phyloP scores from a whole-genome alignment of 2,329 filamentous ascomycete genomes.

The Verticillium albo-atrum region DNA sequence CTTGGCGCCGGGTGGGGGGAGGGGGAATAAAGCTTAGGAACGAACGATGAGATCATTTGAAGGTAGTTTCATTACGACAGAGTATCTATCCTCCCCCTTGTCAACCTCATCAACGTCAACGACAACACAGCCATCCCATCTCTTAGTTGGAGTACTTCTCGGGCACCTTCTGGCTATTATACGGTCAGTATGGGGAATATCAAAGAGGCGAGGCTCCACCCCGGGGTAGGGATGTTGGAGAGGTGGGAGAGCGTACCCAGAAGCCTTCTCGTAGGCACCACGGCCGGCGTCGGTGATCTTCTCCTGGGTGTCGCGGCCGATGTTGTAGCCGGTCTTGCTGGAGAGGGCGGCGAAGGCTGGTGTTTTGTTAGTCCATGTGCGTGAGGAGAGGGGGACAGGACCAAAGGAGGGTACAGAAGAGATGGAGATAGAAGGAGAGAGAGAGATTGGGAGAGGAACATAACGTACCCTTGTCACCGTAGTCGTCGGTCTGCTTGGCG shows the following conservation, averaged over 20 bases:
- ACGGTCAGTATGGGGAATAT: background rate
- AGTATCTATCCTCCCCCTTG: background rate
- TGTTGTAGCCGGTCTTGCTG: constrained; percentile 29
- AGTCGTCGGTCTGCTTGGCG: constrained; percentile 7
- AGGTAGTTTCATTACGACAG: background rate
- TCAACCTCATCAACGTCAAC: background rate
- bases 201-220: too few species aligned
- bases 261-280: constrained; percentile 26
- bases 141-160: constrained; percentile 30
- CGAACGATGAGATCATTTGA: background rate
- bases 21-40: too few species aligned
- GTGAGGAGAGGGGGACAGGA: too few species aligned
- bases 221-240: background rate
- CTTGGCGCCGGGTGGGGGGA: too few species aligned
- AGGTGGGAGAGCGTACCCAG: constrained; percentile 28
- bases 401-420: too few species aligned
- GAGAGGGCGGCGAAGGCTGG: constrained; percentile 22
- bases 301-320: constrained; percentile 28
- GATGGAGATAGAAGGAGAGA: too few species aligned
- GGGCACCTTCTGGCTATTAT: constrained; percentile 19
- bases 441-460: background rate
- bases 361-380: background rate
- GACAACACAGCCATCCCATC: background rate
- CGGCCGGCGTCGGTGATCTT: constrained; percentile 34
- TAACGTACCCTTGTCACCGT: constrained; percentile 31